phyloP scores from a whole-genome alignment of 208 protist species.

The Leishmania major region DNA sequence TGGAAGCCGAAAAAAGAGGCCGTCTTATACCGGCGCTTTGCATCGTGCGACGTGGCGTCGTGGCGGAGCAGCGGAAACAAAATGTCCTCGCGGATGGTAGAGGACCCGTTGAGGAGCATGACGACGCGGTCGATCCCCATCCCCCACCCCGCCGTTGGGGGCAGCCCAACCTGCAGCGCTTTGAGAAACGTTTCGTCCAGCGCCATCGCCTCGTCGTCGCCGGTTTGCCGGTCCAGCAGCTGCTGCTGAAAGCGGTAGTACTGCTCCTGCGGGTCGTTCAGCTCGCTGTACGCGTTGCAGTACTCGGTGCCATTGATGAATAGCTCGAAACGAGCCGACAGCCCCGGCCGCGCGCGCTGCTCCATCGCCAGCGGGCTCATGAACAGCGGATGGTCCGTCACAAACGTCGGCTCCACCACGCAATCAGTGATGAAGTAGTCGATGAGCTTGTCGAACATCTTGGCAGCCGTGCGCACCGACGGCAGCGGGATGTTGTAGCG shows the following conservation, averaged over 20 bases:
- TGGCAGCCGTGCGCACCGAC: conserved; percentile 88
- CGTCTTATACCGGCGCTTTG: conserved; percentile 67
- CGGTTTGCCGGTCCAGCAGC: conserved; percentile 74
- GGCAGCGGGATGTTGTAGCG: conserved; percentile 79
- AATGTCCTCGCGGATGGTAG: conserved; percentile 87
- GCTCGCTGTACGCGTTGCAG: conserved; percentile 97
- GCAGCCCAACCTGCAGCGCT: conserved; percentile 94
- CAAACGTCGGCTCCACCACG: conserved; percentile 94
- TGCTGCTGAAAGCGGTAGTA: conserved; percentile 94
- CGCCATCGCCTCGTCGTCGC: conserved; percentile 94
- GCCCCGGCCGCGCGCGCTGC: conserved; percentile 62
- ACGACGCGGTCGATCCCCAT: conserved; percentile 96
- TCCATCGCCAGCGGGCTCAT: conserved; percentile 94
- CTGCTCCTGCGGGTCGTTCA: conserved; percentile 97
- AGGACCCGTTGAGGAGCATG: conserved; percentile 92
- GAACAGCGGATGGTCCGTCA: conserved; percentile 94
- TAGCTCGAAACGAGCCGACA: conserved; percentile 97
- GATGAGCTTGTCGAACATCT: conserved; percentile 93
- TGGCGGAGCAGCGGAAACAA: conserved; percentile 87
- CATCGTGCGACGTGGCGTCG: conserved; percentile 76
- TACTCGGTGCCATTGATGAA: conserved; percentile 95
- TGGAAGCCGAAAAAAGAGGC: conserved; percentile 87
- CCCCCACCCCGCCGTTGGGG: conserved; percentile 95
- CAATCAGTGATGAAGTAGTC: conserved; percentile 92
- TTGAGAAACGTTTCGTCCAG: conserved; percentile 94